Base-by-base conservation (phyloP, 2,329 filamentous ascomycete genomes). In the Ceratocystis colombiana region DNA sequence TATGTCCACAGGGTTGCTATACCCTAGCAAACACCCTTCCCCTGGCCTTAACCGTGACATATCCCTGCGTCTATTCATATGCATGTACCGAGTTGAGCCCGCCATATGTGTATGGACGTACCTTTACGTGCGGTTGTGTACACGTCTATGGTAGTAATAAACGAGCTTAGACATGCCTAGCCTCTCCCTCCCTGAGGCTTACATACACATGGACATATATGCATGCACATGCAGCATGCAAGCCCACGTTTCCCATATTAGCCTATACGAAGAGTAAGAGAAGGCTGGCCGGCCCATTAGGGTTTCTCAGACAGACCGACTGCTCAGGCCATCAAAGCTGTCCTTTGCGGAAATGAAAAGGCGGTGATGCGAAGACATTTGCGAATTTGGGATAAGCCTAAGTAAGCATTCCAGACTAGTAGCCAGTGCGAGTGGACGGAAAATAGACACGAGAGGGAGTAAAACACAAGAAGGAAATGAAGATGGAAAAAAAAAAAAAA, bases 341-440 rank as follows among this genome's bases (percentile, higher is more conserved):
- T 59, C 28, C 55, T 59, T 59, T 59, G 55, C 20, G 55, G 28
- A 37, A 25, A 37, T 37, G 55, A 59, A 59, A 59, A 33, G 55
- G 28, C 55, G 55, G 55, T 59, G 25, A 59, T 30, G 22, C 10
- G 48, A 53, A 15, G 48, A 15, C 48, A 41, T 3, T 41, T 53
- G 22, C 28, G 48, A 5, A 28, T 53, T 53, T 53, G 10, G 22
- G 25, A 53, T 53, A 53, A 28, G 37, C 37, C 37, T 41, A 41
- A 41, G 10, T 5, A 28, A 5, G 28, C 28, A 28, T 4, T 4
- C 28, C 37, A 41, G 37, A 2, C 37, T 6, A 45, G 17, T 7
- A 7, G 20, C 15, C 25, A 10, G 7, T 53, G 48, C 20, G 20
- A 20, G 48, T 53, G 48, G 15, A 25, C 20, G 22, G 48, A 25